A percentile compares a stretch with the other conserved stretches of the same genome.
Evolutionary conservation across 2,329 filamentous ascomycete species (phyloP).

Genomic region (Nigrospora oryzae): DNA sequence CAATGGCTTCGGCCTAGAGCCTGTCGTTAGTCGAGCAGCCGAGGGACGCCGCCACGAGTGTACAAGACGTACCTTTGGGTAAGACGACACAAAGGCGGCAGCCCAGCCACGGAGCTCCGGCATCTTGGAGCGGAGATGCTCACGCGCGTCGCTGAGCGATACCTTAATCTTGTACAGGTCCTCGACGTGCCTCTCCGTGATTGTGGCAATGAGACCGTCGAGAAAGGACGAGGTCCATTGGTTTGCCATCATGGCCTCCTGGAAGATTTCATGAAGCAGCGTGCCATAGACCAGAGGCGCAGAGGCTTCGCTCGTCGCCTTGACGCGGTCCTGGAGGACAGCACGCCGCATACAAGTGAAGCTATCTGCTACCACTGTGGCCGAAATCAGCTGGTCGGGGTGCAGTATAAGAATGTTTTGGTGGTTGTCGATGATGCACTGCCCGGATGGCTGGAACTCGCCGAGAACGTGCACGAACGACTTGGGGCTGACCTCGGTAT

Average conservation of each 20-base stretch:
- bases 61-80: slow-evolving; percentile 50
- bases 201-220: slow-evolving; percentile 53
- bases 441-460: slow-evolving; percentile 58
- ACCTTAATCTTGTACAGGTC: slow-evolving; percentile 84
- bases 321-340: slow-evolving; percentile 89
- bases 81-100: slow-evolving; percentile 63
- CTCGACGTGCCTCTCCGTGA: slow-evolving; percentile 73
- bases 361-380: slow-evolving; percentile 93
- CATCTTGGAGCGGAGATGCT: slow-evolving; percentile 78
- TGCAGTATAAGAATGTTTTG: slow-evolving; percentile 84
- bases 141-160: slow-evolving; percentile 60
- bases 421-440: slow-evolving; percentile 75
- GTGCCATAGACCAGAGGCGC: slow-evolving; percentile 85
- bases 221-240: slow-evolving; percentile 68
- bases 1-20: slow-evolving; percentile 55
- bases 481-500: slow-evolving; percentile 65
- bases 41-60: not conserved
- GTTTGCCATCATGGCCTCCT: slow-evolving; percentile 78
- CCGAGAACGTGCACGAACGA: slow-evolving; percentile 85
- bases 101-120: slow-evolving; percentile 79
- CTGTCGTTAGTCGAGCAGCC: slow-evolving; percentile 16
- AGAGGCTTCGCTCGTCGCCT: slow-evolving; percentile 74
- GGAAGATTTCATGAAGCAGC: slow-evolving; percentile 91
- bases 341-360: slow-evolving; percentile 86
- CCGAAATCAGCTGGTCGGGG: slow-evolving; percentile 89